Conservation (phyloP, 495 filamentous ascomycete genomes). For the Penicilliopsis zonata region DNA sequence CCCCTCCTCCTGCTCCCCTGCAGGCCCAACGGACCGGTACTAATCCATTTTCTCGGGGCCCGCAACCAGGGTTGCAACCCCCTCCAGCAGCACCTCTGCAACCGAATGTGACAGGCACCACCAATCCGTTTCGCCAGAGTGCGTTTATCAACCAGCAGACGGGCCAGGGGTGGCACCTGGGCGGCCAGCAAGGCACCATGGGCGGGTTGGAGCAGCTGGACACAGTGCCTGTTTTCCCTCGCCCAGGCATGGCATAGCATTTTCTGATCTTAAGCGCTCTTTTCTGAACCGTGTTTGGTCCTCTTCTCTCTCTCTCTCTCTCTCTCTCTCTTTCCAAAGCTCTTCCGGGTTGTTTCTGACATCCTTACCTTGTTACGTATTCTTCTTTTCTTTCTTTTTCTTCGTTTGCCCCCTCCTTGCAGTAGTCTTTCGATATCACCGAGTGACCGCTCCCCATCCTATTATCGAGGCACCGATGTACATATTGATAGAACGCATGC, state of each 20-base stretch:
- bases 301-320: neutral
- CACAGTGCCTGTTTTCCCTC: conserved; percentile 76
- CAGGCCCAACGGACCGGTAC: conserved; percentile 35
- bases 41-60: conserved; percentile 39
- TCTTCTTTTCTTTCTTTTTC: neutral
- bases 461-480: too few species aligned
- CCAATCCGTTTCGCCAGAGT: conserved; percentile 88
- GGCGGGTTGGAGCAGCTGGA: conserved; percentile 71
- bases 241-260: conserved; percentile 43
- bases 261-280: neutral
- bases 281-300: neutral
- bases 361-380: neutral
- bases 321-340: neutral
- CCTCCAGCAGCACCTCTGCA: conserved; percentile 38
- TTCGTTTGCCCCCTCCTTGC: too few species aligned
- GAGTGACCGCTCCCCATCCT: too few species aligned
- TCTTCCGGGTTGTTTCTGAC: neutral
- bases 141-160: conserved; percentile 79
- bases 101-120: conserved; percentile 70
- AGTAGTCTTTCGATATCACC: too few species aligned
- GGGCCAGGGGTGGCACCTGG: conserved; percentile 74
- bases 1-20: conserved; percentile 24
- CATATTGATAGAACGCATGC: too few species aligned
- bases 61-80: conserved; percentile 24
- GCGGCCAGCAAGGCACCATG: conserved; percentile 58